phyloP scores from a whole-genome alignment of 208 protist genomes.

The Zelonia costaricensis region DNA sequence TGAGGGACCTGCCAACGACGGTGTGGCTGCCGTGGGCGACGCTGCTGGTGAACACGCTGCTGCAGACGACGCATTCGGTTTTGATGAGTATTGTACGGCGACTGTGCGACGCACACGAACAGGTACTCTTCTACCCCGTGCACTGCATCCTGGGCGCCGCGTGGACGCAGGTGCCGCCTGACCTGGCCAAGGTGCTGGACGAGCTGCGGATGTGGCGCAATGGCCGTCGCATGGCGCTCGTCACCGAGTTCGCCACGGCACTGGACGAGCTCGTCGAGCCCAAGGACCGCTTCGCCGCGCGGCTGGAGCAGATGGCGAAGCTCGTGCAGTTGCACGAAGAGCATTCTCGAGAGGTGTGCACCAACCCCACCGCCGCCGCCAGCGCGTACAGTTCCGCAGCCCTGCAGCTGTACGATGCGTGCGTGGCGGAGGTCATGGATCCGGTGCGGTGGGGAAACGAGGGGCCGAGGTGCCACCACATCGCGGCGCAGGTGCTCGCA shows the following conservation, averaged over 20 bases:
- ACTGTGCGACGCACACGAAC: slow-evolving; percentile 57
- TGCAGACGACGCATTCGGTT: slow-evolving; percentile 19
- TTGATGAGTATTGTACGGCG: slow-evolving; percentile 37
- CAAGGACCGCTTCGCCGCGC: neutral
- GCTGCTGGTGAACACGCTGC: slow-evolving; percentile 8
- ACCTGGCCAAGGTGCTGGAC: neutral
- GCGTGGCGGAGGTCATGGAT: neutral
- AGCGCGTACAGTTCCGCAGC: neutral
- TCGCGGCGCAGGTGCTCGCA: slow-evolving; percentile 3
- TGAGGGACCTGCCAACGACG: slow-evolving; percentile 1
- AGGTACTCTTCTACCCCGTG: slow-evolving; percentile 82
- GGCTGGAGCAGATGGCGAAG: neutral
- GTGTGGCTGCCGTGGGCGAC: slow-evolving; percentile 23
- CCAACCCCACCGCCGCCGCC: neutral
- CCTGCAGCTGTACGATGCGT: slow-evolving; percentile 4
- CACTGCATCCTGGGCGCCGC: slow-evolving; percentile 58
- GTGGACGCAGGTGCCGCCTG: too few relatives aligned
- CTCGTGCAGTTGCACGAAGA: slow-evolving; percentile 4
- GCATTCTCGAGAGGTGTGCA: too few relatives aligned
- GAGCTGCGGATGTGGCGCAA: slow-evolving; percentile 4
- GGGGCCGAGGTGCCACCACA: slow-evolving; percentile 1
- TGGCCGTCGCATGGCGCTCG: slow-evolving; percentile 2
- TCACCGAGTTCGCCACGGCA: slow-evolving; percentile 4
- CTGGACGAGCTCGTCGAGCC: slow-evolving; percentile 11
- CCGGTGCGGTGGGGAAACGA: neutral